Percentiles rank a stretch among this genome's conserved stretches.
Evolutionary conservation across 2,329 filamentous ascomycete species (phyloP).

Genomic region (Xenoacremonium recifei): DNA sequence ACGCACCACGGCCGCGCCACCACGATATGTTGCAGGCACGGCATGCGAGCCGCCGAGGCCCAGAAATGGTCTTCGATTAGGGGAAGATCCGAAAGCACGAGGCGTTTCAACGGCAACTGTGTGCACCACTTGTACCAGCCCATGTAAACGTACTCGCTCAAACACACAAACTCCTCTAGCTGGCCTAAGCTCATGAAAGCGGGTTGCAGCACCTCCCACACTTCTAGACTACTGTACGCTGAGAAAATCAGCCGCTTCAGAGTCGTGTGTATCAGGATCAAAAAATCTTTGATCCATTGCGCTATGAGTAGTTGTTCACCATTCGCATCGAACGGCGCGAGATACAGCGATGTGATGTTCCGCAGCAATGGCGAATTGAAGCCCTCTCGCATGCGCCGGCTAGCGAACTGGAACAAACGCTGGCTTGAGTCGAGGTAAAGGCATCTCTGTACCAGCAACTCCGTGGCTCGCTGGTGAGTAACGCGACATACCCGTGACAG

Average conservation of each 20-base stretch:
- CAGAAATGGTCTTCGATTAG: no score
- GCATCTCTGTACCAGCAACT: conserved; percentile 44
- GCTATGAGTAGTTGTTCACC: conserved; percentile 41
- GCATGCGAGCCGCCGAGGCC: conserved; percentile 36
- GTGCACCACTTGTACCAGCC: no score
- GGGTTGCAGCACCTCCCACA: conserved; percentile 40
- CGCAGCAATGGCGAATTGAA: conserved; percentile 30
- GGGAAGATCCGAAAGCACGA: no score
- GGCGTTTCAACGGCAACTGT: no score
- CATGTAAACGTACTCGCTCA: conserved; percentile 47
- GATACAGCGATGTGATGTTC: conserved; percentile 40
- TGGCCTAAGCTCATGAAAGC: conserved; percentile 42
- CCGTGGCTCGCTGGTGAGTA: conserved; percentile 39
- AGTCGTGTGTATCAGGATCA: conserved; percentile 37
- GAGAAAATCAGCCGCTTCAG: conserved; percentile 47
- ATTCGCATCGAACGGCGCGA: conserved; percentile 35
- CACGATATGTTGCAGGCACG: conserved; percentile 40
- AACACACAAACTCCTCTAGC: conserved; percentile 48
- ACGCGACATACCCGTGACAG: conserved; percentile 42
- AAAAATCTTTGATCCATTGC: conserved; percentile 39
- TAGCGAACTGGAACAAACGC: conserved; percentile 33
- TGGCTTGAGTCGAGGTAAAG: conserved; percentile 40
- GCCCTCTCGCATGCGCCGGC: conserved; percentile 31
- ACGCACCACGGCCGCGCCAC: conserved; percentile 38
- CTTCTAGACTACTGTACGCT: conserved; percentile 42